Base-by-base conservation (phyloP, 1,284 basidiomycete genomes). In the Cryptococcus maquisensis region DNA sequence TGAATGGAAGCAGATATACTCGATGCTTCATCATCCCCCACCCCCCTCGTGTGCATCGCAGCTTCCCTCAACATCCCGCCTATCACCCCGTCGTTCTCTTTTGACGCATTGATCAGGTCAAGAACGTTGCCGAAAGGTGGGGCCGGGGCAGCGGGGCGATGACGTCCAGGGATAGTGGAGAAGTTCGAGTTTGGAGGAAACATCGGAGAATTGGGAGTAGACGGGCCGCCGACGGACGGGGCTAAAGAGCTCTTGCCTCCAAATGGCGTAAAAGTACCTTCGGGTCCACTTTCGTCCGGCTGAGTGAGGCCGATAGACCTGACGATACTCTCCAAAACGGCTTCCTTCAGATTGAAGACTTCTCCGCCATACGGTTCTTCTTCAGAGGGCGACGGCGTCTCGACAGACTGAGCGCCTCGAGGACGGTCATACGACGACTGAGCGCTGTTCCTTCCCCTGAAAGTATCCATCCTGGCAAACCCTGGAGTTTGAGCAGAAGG, bases 241-340 rank as follows among this genome's bases (percentile, higher is more conserved):
- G 72, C 61, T 9, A 66, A 51, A 7, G 71, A 68, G 0, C 59
- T 57, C 16, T 58, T 51, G 36, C 53, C 60, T 10, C 28, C 28
- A 10, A 32, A 32, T 32, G 28, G 28, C 6, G 28, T 32, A 32
- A 8, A 32, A 15, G 57, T 42, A 4, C 60, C 55, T 38, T 69
- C 59, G 35, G 57, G 20, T 3, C 51, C 48, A 24, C 38, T 44
- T 24, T 78, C 8, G 86, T 56, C 83, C 7, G 90, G 86, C 62
- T 96, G 94, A n/a, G 90, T 79, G 12, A 99, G 81, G 3, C 95
- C 95, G 54, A 99, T 98, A 4, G 92, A 96, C 72, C 94, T 95
- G 1, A 94, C 93, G 56, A 99, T 96, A 75, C 91, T 96, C 4
- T 88, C 87, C 88, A 98, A 93, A 35, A 99, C 92, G 60, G 90